Base-by-base conservation (phyloP, 2,329 filamentous ascomycete species). In the Cadophora luteo-olivacea region DNA sequence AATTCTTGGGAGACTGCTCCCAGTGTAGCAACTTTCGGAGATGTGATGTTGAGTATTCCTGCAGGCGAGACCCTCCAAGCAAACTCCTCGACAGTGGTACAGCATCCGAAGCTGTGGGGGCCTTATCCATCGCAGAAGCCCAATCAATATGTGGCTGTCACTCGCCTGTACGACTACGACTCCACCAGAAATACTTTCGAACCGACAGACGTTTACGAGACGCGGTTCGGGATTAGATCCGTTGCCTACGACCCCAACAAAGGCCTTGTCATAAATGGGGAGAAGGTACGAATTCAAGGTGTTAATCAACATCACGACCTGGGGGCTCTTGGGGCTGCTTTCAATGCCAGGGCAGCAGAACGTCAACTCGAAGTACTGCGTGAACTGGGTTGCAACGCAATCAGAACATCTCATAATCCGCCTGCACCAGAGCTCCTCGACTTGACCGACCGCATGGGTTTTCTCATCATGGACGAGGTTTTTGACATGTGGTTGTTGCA, bases 351-450 rank as follows among this genome's bases (percentile, higher is more conserved):
- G 2, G 85, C 84, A 0, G 80, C 81, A 0, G 77, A 84, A 73
- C 79, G 85, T 1, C 83, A 87, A 73, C 78, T 86, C 3, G 76
- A 84, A 69, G 80, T 83, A n/a, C 77, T 87, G 0, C 79, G 78
- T 22, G 83, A 85, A 9, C 80, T 86, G 78, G 85, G 85, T 11
- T 74, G 72, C 70, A 87, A 86, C 68, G 81, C 83, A 0, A 77
- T 87, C 3, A 80, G 85, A 3, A 86, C 82, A 29, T 81, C 84
- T 0, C 85, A 87, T 74, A 87, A 87, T 74, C 84, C 84, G 0
- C 85, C 85, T 0, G 84, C 84, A 0, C 79, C 83, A 0, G 84
- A 86, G 69, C 75, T 86, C 0, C 79, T 87, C 0, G 81, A 85
- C 11, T 72, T 87, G 7, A 80, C 84, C 0, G 85, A 87, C 72